These are phyloP conservation scores for Lonicera japonica DNA, from an alignment of 129 eudicot genomes.

Conservation along the genomic window DNA sequence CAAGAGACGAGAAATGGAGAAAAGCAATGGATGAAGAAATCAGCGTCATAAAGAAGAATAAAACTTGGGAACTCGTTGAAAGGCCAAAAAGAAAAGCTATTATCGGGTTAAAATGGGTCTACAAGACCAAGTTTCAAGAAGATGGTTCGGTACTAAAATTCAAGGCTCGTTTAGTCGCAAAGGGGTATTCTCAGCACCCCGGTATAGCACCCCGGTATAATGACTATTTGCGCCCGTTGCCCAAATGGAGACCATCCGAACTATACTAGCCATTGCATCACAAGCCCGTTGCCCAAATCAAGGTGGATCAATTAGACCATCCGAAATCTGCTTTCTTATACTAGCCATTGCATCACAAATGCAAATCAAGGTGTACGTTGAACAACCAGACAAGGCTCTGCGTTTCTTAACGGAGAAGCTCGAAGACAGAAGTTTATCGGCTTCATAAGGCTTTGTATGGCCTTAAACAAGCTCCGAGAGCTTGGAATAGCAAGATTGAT, in stretches of 20 bases:
- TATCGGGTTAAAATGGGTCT: constrained; percentile 16
- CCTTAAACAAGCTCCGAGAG: no score
- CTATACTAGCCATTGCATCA: no score
- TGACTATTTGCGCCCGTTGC: no score
- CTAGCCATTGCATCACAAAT: constrained; percentile 10
- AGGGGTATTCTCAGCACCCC: constrained; percentile 16
- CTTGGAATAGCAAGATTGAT: no score
- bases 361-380: background rate
- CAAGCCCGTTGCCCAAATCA: constrained; percentile 2
- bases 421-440: constrained; percentile 15
- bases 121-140: constrained; percentile 2
- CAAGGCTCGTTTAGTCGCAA: constrained; percentile 13
- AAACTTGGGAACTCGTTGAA: constrained; percentile 12
- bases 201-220: constrained; percentile 10
- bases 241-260: no score
- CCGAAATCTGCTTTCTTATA: no score
- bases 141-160: constrained; percentile 15
- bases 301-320: no score
- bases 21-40: no score
- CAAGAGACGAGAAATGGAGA: no score
- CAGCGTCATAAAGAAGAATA: no score
- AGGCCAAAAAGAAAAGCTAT: background rate
- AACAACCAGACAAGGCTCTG: constrained; percentile 15
- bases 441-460: no score
- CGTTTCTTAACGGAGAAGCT: constrained; percentile 17